phyloP scores from a whole-genome alignment of 768 basidiomycete genomes.

The Mycena capillaripes region DNA sequence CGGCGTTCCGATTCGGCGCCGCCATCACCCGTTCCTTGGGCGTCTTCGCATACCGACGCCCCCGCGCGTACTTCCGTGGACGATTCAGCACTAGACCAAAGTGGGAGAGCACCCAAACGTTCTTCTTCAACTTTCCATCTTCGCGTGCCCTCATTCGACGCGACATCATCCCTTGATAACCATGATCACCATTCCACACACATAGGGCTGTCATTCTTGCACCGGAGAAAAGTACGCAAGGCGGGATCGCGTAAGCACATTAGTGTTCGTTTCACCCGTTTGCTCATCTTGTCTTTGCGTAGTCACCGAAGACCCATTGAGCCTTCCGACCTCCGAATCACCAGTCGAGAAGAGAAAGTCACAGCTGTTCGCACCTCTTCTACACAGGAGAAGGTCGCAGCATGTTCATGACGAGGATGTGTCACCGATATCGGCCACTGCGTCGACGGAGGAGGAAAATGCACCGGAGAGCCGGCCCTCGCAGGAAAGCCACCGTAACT shows the following conservation, averaged over 20 bases:
- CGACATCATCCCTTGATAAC: too few species aligned
- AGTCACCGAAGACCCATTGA: neutral
- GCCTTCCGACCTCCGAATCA: neutral
- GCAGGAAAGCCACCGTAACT: slow-evolving; percentile 2
- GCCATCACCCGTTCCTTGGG: slow-evolving; percentile 33
- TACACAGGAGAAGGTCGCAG: slow-evolving; percentile 18
- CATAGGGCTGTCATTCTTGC: slow-evolving; percentile 14
- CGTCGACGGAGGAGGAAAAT: neutral
- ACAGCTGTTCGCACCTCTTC: slow-evolving; percentile 28
- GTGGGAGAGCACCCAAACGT: neutral
- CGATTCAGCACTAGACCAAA: neutral
- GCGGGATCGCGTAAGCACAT: neutral
- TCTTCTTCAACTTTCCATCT: neutral
- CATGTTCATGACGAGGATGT: neutral
- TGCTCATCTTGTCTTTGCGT: neutral
- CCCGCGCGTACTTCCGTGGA: neutral
- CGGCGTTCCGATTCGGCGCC: slow-evolving; percentile 34
- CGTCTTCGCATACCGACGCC: slow-evolving; percentile 1
- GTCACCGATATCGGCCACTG: neutral
- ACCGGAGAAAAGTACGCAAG: slow-evolving; percentile 17
- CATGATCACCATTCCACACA: too few species aligned
- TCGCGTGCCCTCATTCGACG: neutral
- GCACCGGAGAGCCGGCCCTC: neutral
- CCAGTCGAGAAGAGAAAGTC: slow-evolving; percentile 19
- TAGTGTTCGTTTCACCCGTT: neutral